These are phyloP conservation scores for Rhizophagus clarus DNA, from an alignment of 192 early-diverging fungal genomes.

Conservation along the genomic window DNA sequence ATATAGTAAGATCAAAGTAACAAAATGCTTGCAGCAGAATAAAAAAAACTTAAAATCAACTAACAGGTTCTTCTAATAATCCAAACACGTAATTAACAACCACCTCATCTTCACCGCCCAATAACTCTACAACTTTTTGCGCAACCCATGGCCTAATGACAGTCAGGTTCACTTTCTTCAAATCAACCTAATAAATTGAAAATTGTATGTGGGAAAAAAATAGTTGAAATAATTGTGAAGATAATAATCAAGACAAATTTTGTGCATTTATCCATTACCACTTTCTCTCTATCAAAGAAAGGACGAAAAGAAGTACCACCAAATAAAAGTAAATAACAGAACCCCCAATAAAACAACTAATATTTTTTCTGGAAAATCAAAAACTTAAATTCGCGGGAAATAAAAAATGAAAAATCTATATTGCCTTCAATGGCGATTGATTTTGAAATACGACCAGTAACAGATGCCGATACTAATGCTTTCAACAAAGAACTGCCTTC, in stretches of 20 bases:
- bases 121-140: slow-evolving; percentile 64
- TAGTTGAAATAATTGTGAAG: neutral
- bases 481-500: slow-evolving; percentile 9
- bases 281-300: slow-evolving; percentile 12
- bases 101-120: slow-evolving; percentile 95
- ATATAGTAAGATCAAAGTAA: neutral
- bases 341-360: neutral
- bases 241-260: neutral
- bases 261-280: slow-evolving; percentile 20
- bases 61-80: slow-evolving; percentile 77
- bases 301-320: slow-evolving; percentile 3
- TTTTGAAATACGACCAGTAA: slow-evolving; percentile 9
- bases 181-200: slow-evolving; percentile 63
- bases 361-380: neutral
- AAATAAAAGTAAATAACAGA: neutral
- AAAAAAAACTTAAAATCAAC: slow-evolving; percentile 10
- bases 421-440: slow-evolving; percentile 19
- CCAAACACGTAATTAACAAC: slow-evolving; percentile 84
- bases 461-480: neutral
- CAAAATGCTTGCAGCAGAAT: neutral
- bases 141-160: slow-evolving; percentile 92
- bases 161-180: slow-evolving; percentile 85
- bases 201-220: neutral
- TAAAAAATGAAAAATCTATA: slow-evolving; percentile 6
- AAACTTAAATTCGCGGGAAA: neutral